phyloP scores from a whole-genome alignment of 768 basidiomycete genomes.

The Tephrocybe sp. region DNA sequence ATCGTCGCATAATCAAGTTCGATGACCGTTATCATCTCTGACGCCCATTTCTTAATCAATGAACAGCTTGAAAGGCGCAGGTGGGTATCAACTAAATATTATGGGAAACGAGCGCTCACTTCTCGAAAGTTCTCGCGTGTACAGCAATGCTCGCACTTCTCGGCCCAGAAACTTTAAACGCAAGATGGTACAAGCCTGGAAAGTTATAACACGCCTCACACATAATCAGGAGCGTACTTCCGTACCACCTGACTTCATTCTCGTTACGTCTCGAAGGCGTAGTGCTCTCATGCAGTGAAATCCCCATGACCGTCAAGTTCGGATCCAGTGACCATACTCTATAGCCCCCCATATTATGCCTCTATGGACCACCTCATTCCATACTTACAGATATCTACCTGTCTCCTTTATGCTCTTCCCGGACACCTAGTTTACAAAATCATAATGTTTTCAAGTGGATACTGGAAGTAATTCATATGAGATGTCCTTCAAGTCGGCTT shows the following conservation, averaged over 20 bases:
- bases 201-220: slow-evolving; percentile 52
- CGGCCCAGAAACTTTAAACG: slow-evolving; percentile 54
- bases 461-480: no score
- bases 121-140: slow-evolving; percentile 6
- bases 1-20: slow-evolving; percentile 7
- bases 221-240: slow-evolving; percentile 55
- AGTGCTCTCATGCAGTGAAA: slow-evolving; percentile 39
- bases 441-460: no score
- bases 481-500: no score
- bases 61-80: slow-evolving; percentile 16
- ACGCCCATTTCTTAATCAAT: slow-evolving; percentile 28
- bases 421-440: no score
- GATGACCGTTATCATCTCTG: slow-evolving; percentile 25
- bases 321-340: neutral
- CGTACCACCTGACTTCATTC: slow-evolving; percentile 59
- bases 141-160: slow-evolving; percentile 17
- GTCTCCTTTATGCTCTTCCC: no score
- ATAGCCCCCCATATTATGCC: no score
- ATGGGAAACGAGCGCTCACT: no score
- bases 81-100: neutral
- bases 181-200: slow-evolving; percentile 61
- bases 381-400: no score
- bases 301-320: neutral
- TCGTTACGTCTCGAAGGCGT: slow-evolving; percentile 56
- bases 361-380: no score